Base-by-base conservation (phyloP, 2,329 filamentous ascomycete genomes). In the Aspergillus unguis region DNA sequence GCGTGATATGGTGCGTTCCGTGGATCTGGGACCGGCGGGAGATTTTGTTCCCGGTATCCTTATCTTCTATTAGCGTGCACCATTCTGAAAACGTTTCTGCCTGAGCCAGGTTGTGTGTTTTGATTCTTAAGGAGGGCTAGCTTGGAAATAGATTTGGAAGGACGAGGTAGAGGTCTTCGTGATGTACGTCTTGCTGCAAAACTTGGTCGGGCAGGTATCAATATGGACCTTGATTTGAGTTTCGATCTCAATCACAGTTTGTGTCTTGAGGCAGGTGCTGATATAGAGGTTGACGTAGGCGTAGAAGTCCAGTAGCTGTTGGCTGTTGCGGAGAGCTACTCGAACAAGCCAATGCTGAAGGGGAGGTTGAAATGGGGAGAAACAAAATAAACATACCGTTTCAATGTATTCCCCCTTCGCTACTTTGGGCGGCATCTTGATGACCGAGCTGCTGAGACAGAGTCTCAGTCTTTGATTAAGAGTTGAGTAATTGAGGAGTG, bases 21-120 rank as follows among this genome's bases (percentile, higher is more conserved):
- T 95, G 88, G 62, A 99, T 90, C 68, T 87, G 86, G 57, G 90
- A 89, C 62, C 90, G 90, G 61, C 94, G 90, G 36, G 92, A 92
- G 65, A 99, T 94, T 77, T 97, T 97, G 82, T 99, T 99, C 61
- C 94, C 94, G 2, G 92, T 96, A 75, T 97, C 92, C 92, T 95
- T 62, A 23, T 6, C n/a, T 17, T 17, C 17, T 17, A 17, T 17
- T 17, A 17, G 17, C 17, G 17, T 17, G 17, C 17, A 17, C 17
- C 17, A 17, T 17, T 17, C 17, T 17, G 17, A 17, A 17, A 17
- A 17, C 17, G 17, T 17, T 17, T 17, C 17, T 17, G 17, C 17
- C 17, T 17, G 17, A 17, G 17, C 17, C 17, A 17, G 17, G 11
- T 25, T 38, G 36, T 38, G n/a, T 33, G 32, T 38, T 17, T 38